These are phyloP conservation scores for Leersia perrieri DNA, from an alignment of 176 grass and related monocot genomes.

Conservation along the genomic window DNA sequence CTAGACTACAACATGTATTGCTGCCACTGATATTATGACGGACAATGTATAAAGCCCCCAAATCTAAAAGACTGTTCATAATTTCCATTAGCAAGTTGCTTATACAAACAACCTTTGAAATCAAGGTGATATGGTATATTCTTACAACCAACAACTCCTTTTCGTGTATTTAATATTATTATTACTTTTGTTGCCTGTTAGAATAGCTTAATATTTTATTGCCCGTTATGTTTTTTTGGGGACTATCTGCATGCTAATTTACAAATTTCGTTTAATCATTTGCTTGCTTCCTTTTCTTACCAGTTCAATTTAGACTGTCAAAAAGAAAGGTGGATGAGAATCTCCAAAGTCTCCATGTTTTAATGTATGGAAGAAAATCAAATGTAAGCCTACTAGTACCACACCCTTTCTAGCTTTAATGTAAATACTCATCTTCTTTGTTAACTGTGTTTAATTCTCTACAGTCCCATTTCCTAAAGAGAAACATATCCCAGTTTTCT, in stretches of 20 bases:
- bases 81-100: background rate
- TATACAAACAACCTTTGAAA: background rate
- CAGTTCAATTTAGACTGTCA: slow-evolving; percentile 88
- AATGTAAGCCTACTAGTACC: slow-evolving; percentile 46
- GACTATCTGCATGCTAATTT: background rate
- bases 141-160: background rate
- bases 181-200: background rate
- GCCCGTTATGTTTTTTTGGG: background rate
- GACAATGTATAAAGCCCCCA: too few species aligned
- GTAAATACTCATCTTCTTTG: slow-evolving; percentile 14
- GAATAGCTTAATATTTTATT: background rate
- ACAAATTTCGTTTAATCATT: slow-evolving; percentile 8
- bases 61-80: background rate
- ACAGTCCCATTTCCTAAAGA: slow-evolving; percentile 74
- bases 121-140: background rate
- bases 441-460: slow-evolving; percentile 36
- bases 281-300: slow-evolving; percentile 20
- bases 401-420: background rate
- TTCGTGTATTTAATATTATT: background rate
- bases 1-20: too few species aligned
- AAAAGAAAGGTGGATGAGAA: slow-evolving; percentile 87
- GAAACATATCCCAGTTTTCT: slow-evolving; percentile 91
- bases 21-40: too few species aligned
- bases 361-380: slow-evolving; percentile 84
- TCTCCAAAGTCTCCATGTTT: slow-evolving; percentile 70